Evolutionary conservation across 78 protist species (phyloP), one percentile per base, ranked within the genome.

Genomic region (Speleostelium caveatum): DNA sequence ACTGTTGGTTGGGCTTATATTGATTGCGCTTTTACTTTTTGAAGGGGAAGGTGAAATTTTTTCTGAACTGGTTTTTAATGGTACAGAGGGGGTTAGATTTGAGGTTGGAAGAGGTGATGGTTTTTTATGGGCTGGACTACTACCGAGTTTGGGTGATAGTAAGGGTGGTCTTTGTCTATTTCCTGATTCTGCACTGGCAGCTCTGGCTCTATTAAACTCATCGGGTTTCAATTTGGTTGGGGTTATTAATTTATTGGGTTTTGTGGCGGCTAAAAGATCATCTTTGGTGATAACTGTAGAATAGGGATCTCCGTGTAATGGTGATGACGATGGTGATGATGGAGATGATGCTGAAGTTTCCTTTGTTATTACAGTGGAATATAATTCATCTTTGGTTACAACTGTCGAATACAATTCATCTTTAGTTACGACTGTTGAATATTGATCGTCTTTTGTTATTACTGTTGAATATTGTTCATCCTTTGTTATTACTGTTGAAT

Each of bases 381-480:
- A 36, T 38, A 68, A 55, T 28, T 80, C 79, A 35, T 68, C 89
- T 42, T 71, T 83, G 14, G 75, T 69, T 51, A 60, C 49, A 2
- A 60, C 71, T 6, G 77, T 67, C 14, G 71, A 33, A 8, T n/a
- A 38, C n/a, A 1, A 26, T 17, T 67, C 72, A 26, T 83, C 90
- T 45, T 83, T 83, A 5, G 79, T 69, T 0, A 83, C 55, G 12
- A 83, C 91, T 12, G 91, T 83, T 30, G 91, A 83, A 53, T 69
- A 83, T 35, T 59, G 7, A 32, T 79, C 88, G 36, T 79, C 88
- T 30, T 79, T 79, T 24, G 88, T 79, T 0, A 79, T 49, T 1
- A 79, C 88, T 1, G 88, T 79, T 4, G 88, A 79, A 39, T 67
- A 79, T 12, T 22, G 22, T 14, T 67, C 75, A 60, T 79, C 88